phyloP scores from a whole-genome alignment of 768 basidiomycete species.

The Lactarius psammicola region DNA sequence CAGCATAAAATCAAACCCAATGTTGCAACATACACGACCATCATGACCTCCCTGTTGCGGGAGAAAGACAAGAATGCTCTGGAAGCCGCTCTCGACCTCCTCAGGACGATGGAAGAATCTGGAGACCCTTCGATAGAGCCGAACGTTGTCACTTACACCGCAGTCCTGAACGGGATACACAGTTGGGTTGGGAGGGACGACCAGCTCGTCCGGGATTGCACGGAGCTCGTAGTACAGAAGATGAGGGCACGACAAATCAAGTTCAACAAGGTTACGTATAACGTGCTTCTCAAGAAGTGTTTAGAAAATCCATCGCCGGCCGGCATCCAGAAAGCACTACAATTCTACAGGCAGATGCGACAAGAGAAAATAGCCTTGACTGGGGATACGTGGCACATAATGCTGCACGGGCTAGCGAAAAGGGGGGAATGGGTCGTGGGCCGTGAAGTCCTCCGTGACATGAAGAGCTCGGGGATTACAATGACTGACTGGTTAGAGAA shows the following conservation, averaged over 20 bases:
- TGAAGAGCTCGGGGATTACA: constrained; percentile 52
- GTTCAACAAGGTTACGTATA: constrained; percentile 66
- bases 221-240: constrained; percentile 48
- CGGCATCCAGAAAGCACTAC: constrained; percentile 55
- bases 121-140: constrained; percentile 44
- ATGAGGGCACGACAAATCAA: constrained; percentile 58
- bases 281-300: constrained; percentile 70
- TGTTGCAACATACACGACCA: constrained; percentile 71
- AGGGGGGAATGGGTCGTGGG: constrained; percentile 62
- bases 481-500: constrained; percentile 45
- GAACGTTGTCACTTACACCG: constrained; percentile 83
- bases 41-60: constrained; percentile 73
- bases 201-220: constrained; percentile 46
- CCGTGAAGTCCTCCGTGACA: constrained; percentile 57
- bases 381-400: constrained; percentile 73
- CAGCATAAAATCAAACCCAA: constrained; percentile 72
- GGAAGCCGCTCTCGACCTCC: constrained; percentile 61
- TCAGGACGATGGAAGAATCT: constrained; percentile 71
- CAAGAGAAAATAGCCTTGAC: constrained; percentile 46
- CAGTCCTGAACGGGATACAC: constrained; percentile 71
- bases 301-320: constrained; percentile 51
- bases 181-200: constrained; percentile 52
- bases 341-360: constrained; percentile 62
- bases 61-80: constrained; percentile 54
- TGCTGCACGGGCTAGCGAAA: constrained; percentile 61